phyloP scores from a whole-genome alignment of 768 basidiomycete species.

The Agrocybe praecox region DNA sequence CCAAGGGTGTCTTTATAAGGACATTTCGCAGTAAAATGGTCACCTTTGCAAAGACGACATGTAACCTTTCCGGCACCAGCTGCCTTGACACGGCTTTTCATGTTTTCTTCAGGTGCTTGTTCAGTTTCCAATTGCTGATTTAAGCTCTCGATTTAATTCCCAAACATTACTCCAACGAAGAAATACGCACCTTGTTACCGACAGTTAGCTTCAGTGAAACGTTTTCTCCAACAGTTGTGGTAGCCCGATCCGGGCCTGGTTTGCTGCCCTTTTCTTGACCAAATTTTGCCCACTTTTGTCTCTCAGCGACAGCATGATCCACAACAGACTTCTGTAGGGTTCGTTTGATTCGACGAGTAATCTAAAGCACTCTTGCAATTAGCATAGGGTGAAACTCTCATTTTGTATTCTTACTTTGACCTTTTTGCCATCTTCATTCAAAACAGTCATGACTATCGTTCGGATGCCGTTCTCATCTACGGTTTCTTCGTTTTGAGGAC shows the following conservation, averaged over 20 bases:
- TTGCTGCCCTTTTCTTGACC: conserved; percentile 88
- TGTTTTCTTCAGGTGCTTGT: conserved; percentile 59
- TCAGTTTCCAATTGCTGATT: conserved; percentile 66
- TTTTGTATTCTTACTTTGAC: conserved; percentile 67
- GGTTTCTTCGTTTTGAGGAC: conserved; percentile 65
- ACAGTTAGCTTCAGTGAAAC: conserved; percentile 49
- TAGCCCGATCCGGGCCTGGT: conserved; percentile 89
- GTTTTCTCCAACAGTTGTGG: conserved; percentile 84
- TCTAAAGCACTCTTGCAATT: conserved; percentile 41
- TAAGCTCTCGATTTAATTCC: background rate
- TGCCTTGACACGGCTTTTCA: conserved; percentile 68
- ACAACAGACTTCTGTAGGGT: conserved; percentile 89
- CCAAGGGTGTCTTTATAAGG: conserved; percentile 95
- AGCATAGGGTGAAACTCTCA: background rate
- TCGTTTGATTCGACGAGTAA: conserved; percentile 85
- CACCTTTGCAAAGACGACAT: conserved; percentile 95
- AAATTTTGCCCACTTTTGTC: conserved; percentile 93
- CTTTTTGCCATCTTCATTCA: conserved; percentile 93
- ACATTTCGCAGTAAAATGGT: conserved; percentile 98
- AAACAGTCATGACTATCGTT: conserved; percentile 77
- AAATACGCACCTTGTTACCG: conserved; percentile 58
- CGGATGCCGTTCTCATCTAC: conserved; percentile 87
- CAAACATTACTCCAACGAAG: background rate
- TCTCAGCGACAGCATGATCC: conserved; percentile 92
- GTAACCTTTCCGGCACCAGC: conserved; percentile 86